Evolutionary conservation across 257 asterid species (phyloP).

Genomic region (Primulina eburnea): DNA sequence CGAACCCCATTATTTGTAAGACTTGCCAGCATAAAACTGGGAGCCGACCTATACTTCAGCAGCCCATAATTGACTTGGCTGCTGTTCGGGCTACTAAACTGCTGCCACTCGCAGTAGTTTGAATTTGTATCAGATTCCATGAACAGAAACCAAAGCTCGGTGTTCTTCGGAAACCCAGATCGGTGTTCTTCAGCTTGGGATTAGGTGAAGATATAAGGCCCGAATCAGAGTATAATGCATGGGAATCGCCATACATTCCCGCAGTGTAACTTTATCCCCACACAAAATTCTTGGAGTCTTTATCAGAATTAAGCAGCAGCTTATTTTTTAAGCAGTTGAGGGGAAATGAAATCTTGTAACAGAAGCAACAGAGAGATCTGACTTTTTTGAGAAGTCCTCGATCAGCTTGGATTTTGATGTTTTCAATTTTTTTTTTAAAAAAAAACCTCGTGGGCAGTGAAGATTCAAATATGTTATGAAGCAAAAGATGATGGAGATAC

Average conservation of each 20-base stretch:
- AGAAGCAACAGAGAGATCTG: constrained; percentile 40
- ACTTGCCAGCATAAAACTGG: constrained; percentile 50
- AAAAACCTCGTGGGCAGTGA: not conserved
- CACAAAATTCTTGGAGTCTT: constrained; percentile 28
- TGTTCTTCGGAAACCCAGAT: not conserved
- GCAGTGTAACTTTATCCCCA: constrained; percentile 19
- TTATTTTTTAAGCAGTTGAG: constrained; percentile 51
- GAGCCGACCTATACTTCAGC: constrained; percentile 72
- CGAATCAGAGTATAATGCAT: constrained; percentile 44
- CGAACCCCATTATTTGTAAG: constrained; percentile 30
- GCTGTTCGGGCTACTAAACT: not conserved
- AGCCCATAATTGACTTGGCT: constrained; percentile 52
- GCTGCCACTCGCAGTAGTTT: constrained; percentile 19
- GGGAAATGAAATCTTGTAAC: constrained; percentile 34
- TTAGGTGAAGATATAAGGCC: constrained; percentile 37
- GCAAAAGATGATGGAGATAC: constrained; percentile 8
- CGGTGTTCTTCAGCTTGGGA: constrained; percentile 22
- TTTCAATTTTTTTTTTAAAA: not conserved
- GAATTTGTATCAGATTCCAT: constrained; percentile 50
- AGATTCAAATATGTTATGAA: constrained; percentile 18
- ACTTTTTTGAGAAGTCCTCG: not conserved
- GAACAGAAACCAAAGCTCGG: constrained; percentile 15
- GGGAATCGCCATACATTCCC: constrained; percentile 75
- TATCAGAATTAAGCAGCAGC: constrained; percentile 34
- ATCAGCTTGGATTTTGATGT: constrained; percentile 5